Evolutionary conservation across 768 basidiomycete genomes (phyloP), one percentile per base, ranked within the genome.

Genomic region (Suillus placidus): DNA sequence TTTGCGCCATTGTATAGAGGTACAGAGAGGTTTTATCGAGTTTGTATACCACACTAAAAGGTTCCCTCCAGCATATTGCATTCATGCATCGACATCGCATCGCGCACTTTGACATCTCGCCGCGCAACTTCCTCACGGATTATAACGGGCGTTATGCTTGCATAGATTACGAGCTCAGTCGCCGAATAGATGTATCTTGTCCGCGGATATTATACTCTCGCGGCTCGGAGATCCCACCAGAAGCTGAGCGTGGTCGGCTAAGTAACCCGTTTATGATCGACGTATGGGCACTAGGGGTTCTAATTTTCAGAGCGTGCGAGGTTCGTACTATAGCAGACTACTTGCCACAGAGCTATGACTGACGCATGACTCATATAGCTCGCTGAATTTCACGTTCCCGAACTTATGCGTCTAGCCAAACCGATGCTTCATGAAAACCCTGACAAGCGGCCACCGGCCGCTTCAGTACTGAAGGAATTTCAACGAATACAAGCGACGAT

Each of bases 131-230:
- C 60, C 77, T 93, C 62, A 88, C 89, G 20, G 84, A 92, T 73
- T 85, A 84, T 70, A 73, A 82, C 47, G 87, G 88, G 13, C 83
- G 79, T 58, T 92, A 87, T 73, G 89, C 89, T 0, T 91, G 83
- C 70, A 92, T 92, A 66, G 91, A 93, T 73, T 92, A 85, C 68
- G 90, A 92, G 73, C 73, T 85, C 16, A 90, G 89, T 71, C 85
- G 83, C 23, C 81, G 81, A 55, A 87, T 87, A 71, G 80, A 84
- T 57, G 52, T 71, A 4, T 64, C 74, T 26, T 69, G 71, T 60
- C 81, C 84, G 8, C 71, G 77, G 34, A 74, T 88, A 23, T 74
- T 73, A 66, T 70, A 78, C 52, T 81, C 80, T 71, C 82, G 85
- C 16, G 85, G 85, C 26, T 89, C 90, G 23, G 91, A 92, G 65